Evolutionary conservation across 148 eudicot genomes (phyloP).

Genomic region (Fagopyrum tataricum): DNA sequence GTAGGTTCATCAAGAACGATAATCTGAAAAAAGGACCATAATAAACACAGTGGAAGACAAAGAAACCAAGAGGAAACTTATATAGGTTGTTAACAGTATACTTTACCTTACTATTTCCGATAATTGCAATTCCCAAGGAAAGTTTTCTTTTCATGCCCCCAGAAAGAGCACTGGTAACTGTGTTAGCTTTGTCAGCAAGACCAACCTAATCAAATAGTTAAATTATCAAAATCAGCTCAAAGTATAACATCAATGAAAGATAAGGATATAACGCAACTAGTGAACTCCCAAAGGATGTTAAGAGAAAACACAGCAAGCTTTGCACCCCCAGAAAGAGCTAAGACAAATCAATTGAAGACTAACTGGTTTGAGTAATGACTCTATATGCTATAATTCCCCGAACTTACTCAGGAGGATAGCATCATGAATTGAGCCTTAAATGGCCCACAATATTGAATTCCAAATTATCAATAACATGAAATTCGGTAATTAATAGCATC

Average conservation of each 20-base stretch:
- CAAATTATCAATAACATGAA: not conserved
- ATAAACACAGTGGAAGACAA: slow-evolving; percentile 9
- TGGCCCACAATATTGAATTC: not conserved
- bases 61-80: slow-evolving; percentile 10
- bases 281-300: not conserved
- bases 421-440: not conserved
- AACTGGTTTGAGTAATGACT: not conserved
- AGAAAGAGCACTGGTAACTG: slow-evolving; percentile 77
- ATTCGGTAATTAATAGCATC: not conserved
- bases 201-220: slow-evolving; percentile 57
- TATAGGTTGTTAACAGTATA: slow-evolving; percentile 8
- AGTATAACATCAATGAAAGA: not conserved
- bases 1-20: slow-evolving; percentile 97
- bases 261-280: not conserved
- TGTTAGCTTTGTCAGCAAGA: slow-evolving; percentile 79
- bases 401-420: not conserved
- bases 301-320: not conserved
- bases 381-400: not conserved
- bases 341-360: not conserved
- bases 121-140: slow-evolving; percentile 86
- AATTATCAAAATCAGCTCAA: not conserved
- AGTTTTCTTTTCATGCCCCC: slow-evolving; percentile 99
- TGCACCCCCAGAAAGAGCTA: not conserved
- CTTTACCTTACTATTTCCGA: slow-evolving; percentile 92
- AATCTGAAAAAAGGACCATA: slow-evolving; percentile 37